A percentile compares a stretch with the other conserved stretches of the same genome.
Conservation (phyloP, 441 rosid genomes). For the Euphorbia corollata region DNA sequence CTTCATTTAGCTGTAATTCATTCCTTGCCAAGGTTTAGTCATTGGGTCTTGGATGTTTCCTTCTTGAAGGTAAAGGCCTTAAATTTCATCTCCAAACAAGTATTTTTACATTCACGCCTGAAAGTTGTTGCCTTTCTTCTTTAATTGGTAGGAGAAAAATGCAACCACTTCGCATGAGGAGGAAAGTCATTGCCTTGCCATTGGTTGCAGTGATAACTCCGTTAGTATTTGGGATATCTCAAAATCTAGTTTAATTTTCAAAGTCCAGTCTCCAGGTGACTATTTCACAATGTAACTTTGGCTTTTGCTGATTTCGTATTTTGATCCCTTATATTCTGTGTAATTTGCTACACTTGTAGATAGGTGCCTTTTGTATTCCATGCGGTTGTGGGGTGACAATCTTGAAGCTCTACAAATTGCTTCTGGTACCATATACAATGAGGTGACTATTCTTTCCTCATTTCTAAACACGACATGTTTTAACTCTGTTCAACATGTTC, state of each 20-base stretch:
- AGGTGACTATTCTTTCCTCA: conserved; percentile 41
- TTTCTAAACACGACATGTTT: background rate
- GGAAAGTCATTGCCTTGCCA: conserved; percentile 44
- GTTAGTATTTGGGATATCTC: conserved; percentile 57
- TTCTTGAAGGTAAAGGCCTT: conserved; percentile 50
- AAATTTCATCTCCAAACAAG: background rate
- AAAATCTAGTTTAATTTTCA: conserved; percentile 41
- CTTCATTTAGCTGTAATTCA: conserved; percentile 38
- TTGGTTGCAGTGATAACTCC: conserved; percentile 86
- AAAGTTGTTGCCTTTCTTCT: conserved; percentile 12
- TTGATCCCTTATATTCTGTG: background rate
- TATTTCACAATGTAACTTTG: background rate
- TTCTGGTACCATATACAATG: conserved; percentile 83
- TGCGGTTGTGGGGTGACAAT: conserved; percentile 81
- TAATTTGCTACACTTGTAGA: conserved; percentile 37
- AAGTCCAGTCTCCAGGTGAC: conserved; percentile 74
- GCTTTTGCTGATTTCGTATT: background rate
- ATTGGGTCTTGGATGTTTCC: conserved; percentile 79
- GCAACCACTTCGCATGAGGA: conserved; percentile 25
- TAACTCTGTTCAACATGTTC: background rate
- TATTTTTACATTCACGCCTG: background rate
- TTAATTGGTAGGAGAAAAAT: conserved; percentile 30
- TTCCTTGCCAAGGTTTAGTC: conserved; percentile 64
- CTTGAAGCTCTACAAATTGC: conserved; percentile 61
- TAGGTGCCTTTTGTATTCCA: conserved; percentile 73